Evolutionary conservation across 2,329 filamentous ascomycete genomes (phyloP).

Genomic region (Kalaharituber pfeilii): DNA sequence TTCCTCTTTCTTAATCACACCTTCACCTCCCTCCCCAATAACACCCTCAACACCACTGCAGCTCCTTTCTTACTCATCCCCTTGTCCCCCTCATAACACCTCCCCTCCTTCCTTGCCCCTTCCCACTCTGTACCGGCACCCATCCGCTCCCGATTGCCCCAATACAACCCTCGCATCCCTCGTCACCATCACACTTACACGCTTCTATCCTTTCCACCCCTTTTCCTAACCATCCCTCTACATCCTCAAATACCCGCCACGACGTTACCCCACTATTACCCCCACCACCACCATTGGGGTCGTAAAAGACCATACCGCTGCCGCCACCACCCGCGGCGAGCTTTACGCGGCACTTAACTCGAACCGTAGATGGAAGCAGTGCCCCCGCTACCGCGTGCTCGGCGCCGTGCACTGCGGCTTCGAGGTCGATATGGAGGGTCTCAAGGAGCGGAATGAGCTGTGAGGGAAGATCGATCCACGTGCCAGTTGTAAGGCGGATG

Average conservation of each 20-base stretch:
- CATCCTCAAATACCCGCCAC: slow-evolving; percentile 48
- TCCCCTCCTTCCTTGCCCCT: slow-evolving; percentile 58
- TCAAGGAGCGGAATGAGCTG: slow-evolving; percentile 62
- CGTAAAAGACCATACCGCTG: slow-evolving; percentile 86
- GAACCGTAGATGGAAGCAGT: slow-evolving; percentile 44
- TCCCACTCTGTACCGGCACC: slow-evolving; percentile 72
- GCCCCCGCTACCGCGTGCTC: slow-evolving; percentile 69
- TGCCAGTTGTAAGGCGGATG: slow-evolving; percentile 45
- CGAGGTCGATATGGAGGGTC: slow-evolving; percentile 55
- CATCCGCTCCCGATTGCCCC: slow-evolving; percentile 40
- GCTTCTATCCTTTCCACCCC: slow-evolving; percentile 58
- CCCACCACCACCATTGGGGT: too few species aligned
- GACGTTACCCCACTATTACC: neutral
- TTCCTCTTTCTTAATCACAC: too few species aligned
- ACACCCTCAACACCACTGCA: slow-evolving; percentile 35
- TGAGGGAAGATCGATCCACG: slow-evolving; percentile 84
- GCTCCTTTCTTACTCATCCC: slow-evolving; percentile 89
- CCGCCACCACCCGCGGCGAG: slow-evolving; percentile 72
- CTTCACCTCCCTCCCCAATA: slow-evolving; percentile 8
- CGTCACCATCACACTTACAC: slow-evolving; percentile 49
- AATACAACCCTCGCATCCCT: slow-evolving; percentile 77
- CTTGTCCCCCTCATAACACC: slow-evolving; percentile 70
- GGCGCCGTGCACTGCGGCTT: slow-evolving; percentile 81
- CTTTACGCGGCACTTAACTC: neutral
- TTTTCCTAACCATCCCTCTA: slow-evolving; percentile 36